phyloP scores from a whole-genome alignment of 116 monocot species.

The Papilionanthe hybrid region DNA sequence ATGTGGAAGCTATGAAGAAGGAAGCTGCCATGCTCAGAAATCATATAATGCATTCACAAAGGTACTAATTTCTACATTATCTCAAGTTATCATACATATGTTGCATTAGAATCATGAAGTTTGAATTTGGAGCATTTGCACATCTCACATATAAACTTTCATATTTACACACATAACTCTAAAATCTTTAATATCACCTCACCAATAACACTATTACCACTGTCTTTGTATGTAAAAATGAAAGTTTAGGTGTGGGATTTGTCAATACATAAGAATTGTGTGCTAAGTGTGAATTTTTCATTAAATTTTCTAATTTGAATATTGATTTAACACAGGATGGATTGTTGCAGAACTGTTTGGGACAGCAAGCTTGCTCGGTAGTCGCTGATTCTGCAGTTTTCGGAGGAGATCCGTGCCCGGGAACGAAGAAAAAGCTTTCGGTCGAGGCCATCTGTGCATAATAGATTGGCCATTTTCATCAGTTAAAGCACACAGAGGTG shows the following conservation, averaged over 20 bases:
- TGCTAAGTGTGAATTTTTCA: no score
- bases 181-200: no score
- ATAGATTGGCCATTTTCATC: not conserved
- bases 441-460: slow-evolving; percentile 57
- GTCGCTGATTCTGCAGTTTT: slow-evolving; percentile 46
- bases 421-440: slow-evolving; percentile 45
- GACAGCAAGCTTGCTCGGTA: slow-evolving; percentile 55
- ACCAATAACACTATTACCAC: no score
- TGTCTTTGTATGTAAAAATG: no score
- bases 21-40: slow-evolving; percentile 17
- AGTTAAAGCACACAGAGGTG: not conserved
- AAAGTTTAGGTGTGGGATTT: no score
- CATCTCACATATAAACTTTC: no score
- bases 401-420: slow-evolving; percentile 82
- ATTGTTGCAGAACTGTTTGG: slow-evolving; percentile 61
- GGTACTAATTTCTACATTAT: slow-evolving; percentile 27
- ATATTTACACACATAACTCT: no score
- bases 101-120: slow-evolving; percentile 39
- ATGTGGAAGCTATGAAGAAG: slow-evolving; percentile 20
- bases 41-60: slow-evolving; percentile 54
- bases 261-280: no score
- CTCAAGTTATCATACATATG: slow-evolving; percentile 12
- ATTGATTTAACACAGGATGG: slow-evolving; percentile 18
- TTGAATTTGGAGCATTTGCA: no score
- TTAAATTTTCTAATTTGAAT: not conserved